Conservation (phyloP, 2,329 filamentous ascomycete species). For the Fusarium euwallaceae region DNA sequence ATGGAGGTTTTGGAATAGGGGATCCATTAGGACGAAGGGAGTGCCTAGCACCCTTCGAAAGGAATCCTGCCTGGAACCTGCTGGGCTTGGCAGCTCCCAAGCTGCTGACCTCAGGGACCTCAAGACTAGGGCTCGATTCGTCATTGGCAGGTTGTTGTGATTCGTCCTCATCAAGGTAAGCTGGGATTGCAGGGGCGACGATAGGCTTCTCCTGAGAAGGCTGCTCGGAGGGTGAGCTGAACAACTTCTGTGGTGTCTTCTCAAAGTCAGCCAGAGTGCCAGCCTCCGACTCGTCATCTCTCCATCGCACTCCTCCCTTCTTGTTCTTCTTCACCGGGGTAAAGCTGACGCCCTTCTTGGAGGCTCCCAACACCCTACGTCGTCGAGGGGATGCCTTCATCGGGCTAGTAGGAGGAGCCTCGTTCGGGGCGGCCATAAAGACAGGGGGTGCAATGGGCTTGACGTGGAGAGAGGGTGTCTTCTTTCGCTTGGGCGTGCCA, state of each 20-base stretch:
- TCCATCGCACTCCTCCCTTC: conserved; percentile 89
- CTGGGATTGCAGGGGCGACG: conserved; percentile 47
- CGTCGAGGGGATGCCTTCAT: conserved; percentile 85
- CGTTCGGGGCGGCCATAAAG: conserved; percentile 52
- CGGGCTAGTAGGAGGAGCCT: conserved; percentile 60
- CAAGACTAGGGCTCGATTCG: conserved; percentile 69
- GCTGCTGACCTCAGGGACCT: conserved; percentile 60
- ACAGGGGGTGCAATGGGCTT: conserved; percentile 62
- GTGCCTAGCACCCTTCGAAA: conserved; percentile 68
- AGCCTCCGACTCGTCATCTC: conserved; percentile 87
- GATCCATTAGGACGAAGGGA: conserved; percentile 67
- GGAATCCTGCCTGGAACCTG: conserved; percentile 90
- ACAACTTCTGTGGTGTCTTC: conserved; percentile 83
- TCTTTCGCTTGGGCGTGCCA: conserved; percentile 84
- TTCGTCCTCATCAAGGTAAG: conserved; percentile 38
- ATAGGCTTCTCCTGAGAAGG: conserved; percentile 48
- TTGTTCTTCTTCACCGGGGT: conserved; percentile 83
- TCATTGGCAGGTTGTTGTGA: conserved; percentile 53
- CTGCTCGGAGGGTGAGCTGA: conserved; percentile 66
- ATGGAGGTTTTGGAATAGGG: conserved; percentile 69
- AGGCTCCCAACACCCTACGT: conserved; percentile 72
- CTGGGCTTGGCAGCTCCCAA: conserved; percentile 66
- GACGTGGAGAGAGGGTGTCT: conserved; percentile 57
- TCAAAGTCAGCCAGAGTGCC: conserved; percentile 91
- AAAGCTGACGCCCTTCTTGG: conserved; percentile 80